These are phyloP conservation scores for Areca catechu DNA, from an alignment of 176 grass and related monocot genomes.

Conservation along the genomic window DNA sequence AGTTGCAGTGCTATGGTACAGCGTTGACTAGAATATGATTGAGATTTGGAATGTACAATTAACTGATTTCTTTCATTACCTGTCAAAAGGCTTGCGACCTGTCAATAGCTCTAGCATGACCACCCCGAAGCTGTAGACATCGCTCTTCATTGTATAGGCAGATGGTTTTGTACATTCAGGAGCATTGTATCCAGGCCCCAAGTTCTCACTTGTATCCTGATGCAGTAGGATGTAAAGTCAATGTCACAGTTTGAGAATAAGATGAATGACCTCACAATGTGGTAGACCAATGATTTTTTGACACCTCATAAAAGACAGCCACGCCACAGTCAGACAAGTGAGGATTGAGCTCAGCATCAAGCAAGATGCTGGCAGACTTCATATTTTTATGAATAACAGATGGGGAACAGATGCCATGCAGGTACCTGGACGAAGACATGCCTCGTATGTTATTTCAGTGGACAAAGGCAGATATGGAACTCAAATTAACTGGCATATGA, in stretches of 20 bases:
- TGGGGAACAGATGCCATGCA: conserved; percentile 82
- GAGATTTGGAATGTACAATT: background rate
- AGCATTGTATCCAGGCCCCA: conserved; percentile 66
- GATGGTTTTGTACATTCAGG: conserved; percentile 59
- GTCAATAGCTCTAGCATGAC: conserved; percentile 88
- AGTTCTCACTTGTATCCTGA: conserved; percentile 62
- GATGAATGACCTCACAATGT: background rate
- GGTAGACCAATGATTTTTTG: background rate
- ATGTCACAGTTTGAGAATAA: background rate
- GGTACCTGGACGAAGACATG: conserved; percentile 41
- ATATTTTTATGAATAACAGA: conserved; percentile 79
- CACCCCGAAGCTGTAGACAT: conserved; percentile 75
- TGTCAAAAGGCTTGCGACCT: conserved; percentile 65
- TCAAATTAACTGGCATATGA: too few relatives aligned
- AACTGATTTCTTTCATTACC: conserved; percentile 23
- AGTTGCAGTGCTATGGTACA: too few relatives aligned
- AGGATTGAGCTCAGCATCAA: conserved; percentile 76
- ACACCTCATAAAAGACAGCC: conserved; percentile 66
- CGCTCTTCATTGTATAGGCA: conserved; percentile 59
- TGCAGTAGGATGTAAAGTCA: conserved; percentile 2
- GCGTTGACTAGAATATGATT: too few relatives aligned
- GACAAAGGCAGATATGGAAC: background rate
- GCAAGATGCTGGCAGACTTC: conserved; percentile 80
- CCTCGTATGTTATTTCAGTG: background rate
- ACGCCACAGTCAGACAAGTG: conserved; percentile 62